Evolutionary conservation across 768 basidiomycete genomes (phyloP).

Genomic region (Lepiota brunneoincarnata): DNA sequence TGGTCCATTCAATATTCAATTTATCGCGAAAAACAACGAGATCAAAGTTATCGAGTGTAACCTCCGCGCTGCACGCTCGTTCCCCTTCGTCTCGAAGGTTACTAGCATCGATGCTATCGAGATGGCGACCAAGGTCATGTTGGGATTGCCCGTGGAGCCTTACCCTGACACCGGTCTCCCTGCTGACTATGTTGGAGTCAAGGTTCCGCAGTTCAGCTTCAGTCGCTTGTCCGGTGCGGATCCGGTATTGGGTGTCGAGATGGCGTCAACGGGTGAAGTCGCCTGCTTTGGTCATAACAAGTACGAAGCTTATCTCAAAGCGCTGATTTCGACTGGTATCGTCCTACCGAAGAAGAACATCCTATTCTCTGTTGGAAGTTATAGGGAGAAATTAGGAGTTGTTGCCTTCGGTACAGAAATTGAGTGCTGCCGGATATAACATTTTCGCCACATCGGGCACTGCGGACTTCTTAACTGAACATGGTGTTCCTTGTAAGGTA

Average conservation of each 20-base stretch:
- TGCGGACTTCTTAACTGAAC: conserved; percentile 95
- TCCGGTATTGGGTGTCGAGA: conserved; percentile 96
- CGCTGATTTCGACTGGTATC: conserved; percentile 94
- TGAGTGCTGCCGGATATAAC: conserved; percentile 90
- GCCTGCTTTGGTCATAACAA: conserved; percentile 98
- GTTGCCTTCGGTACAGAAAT: conserved; percentile 90
- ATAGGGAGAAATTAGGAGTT: conserved; percentile 97
- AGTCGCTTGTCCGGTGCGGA: conserved; percentile 95
- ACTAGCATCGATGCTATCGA: conserved; percentile 98
- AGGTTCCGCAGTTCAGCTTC: conserved; percentile 99
- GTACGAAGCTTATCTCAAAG: conserved; percentile 98
- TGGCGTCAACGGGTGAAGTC: conserved; percentile 99
- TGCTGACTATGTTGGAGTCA: conserved; percentile 94
- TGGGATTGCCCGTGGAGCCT: conserved; percentile 82
- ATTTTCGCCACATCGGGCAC: conserved; percentile 98
- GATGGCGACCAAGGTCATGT: conserved; percentile 99
- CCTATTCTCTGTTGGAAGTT: conserved; percentile 93
- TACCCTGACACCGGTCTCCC: conserved; percentile 91
- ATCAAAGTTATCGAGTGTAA: conserved; percentile 99
- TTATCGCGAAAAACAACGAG: conserved; percentile 99
- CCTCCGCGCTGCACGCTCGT: conserved; percentile 93
- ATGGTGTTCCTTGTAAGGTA: conserved; percentile 95
- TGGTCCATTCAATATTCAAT: conserved; percentile 99
- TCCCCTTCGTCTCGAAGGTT: conserved; percentile 99
- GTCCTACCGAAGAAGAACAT: conserved; percentile 96